A percentile compares a stretch with the other conserved stretches of the same genome.
Evolutionary conservation across 148 eudicot species (phyloP).

Genomic region (Diospyros kaki): DNA sequence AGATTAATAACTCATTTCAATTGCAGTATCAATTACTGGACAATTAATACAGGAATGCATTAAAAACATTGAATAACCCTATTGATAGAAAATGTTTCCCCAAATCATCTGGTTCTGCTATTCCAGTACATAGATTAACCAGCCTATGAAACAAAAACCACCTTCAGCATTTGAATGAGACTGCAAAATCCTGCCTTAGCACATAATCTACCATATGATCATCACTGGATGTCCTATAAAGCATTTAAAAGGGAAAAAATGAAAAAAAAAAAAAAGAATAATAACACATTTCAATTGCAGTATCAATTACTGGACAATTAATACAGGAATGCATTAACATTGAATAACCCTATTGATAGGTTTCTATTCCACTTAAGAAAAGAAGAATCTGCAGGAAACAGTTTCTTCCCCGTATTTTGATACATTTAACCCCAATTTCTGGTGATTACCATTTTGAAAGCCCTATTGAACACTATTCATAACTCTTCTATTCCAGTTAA

Average conservation of each 20-base stretch:
- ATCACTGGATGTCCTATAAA: neutral
- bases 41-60: neutral
- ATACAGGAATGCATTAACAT: neutral
- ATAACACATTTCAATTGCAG: neutral
- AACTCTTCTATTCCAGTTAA: neutral
- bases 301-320: neutral
- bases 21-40: neutral
- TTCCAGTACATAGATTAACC: neutral
- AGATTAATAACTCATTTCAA: neutral
- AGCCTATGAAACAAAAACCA: neutral
- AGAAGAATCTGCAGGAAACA: too few relatives aligned
- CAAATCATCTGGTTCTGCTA: neutral
- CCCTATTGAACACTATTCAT: neutral
- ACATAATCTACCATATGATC: neutral
- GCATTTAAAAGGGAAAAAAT: neutral
- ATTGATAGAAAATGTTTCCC: constrained; percentile 13
- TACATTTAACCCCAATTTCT: too few relatives aligned
- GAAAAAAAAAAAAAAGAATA: neutral
- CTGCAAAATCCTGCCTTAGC: neutral
- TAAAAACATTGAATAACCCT: neutral
- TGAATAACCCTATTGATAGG: neutral
- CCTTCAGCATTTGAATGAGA: neutral
- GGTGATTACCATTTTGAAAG: neutral
- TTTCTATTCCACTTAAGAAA: too few relatives aligned
- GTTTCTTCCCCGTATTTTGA: too few relatives aligned